Conservation (phyloP, 2,329 filamentous ascomycete genomes). For the Arthrinium puccinioides region DNA sequence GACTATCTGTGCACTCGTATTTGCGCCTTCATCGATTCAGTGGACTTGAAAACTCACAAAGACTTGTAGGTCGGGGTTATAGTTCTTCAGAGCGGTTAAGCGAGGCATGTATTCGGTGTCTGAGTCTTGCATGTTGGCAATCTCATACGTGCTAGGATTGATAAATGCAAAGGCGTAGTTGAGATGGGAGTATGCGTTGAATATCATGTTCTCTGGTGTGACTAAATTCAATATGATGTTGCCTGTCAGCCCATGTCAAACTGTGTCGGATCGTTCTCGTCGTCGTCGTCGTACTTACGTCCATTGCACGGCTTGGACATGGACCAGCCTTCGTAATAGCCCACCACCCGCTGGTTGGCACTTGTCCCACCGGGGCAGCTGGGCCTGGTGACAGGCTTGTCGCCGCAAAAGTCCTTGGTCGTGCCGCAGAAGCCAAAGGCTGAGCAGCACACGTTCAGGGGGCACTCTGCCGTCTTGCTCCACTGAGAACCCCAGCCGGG, state of each 20-base stretch:
- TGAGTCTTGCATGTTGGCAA: no score
- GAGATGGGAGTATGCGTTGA: background rate
- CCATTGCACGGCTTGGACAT: background rate
- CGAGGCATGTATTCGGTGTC: no score
- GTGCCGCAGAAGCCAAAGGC: background rate
- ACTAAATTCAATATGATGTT: background rate
- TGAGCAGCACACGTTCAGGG: background rate
- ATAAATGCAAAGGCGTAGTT: background rate
- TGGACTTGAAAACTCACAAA: no score
- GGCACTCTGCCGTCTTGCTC: background rate
- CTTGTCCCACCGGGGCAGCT: background rate
- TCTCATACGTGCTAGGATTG: background rate
- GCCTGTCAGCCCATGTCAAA: no score
- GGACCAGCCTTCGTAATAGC: background rate
- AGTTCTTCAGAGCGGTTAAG: no score
- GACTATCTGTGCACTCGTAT: no score
- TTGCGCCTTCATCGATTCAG: no score
- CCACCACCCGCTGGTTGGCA: background rate
- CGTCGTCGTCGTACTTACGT: background rate
- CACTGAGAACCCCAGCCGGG: background rate
- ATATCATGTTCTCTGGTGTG: background rate
- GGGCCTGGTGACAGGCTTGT: background rate
- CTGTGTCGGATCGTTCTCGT: no score
- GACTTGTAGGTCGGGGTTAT: no score
- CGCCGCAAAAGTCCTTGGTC: background rate